Base-by-base conservation (phyloP, 345 rosid genomes). In the Murraya koenigii region DNA sequence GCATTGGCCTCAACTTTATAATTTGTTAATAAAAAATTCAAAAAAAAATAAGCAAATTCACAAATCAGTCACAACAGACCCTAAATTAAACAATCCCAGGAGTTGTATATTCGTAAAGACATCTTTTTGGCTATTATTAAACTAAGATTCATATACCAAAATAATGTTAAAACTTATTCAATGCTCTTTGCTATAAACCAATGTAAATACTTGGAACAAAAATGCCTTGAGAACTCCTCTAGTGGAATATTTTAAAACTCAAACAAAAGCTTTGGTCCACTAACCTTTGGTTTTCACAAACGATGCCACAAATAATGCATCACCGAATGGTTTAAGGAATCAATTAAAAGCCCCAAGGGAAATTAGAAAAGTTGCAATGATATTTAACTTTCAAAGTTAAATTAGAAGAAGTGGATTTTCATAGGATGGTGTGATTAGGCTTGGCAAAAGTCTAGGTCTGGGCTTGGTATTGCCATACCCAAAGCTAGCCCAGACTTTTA, bases 201-300 rank as follows among this genome's bases (percentile, higher is more conserved):
- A 65, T 7, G 56, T 47, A 30, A 56, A 35, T 63, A 11, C 70
- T 28, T 62, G 62, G 79, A 26, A 75, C 66, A 80, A 79, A 69
- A 71, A 56, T 90, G 94, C 98, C 99, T 96, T 98, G 30, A 94
- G 97, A 33, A 96, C 97, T 74, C 97, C 99, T 77, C 99, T 97
- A 25, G 88, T 90, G 70, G 99, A 92, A 82, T 94, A 92, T 79
- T 96, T 96, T 77, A 96, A 76, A 28, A 96, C 99, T 71, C 99
- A 93, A 82, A 96, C 95, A 88, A 90, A 90, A 82, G 99, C 97
- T 85, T 94, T 92, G 77, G 88, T 85, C 44, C 87, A 76, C 62
- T 83, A 88, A 63, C 88, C 93, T 85, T 89, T 94, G 8, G 92
- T 80, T 87, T 90, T 69, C 38, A 44, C 8, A 74, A 58, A 44